Base-by-base conservation (phyloP, 495 filamentous ascomycete species). In the Xylaria curta region DNA sequence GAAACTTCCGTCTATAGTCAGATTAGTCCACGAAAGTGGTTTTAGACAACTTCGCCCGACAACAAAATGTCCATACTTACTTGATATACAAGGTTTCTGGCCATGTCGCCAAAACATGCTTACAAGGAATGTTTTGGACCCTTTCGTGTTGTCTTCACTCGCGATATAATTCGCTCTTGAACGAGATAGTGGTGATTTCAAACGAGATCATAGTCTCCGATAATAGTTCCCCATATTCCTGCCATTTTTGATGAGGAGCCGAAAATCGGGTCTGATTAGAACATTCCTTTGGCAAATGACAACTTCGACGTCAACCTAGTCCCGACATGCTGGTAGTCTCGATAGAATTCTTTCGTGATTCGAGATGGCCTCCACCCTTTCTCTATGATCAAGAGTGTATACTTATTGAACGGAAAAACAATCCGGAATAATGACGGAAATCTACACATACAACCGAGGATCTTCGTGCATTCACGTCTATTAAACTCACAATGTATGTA, bases 391-490 rank as follows among this genome's bases (percentile, higher is more conserved):
- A 9, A n/a, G 4, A n/a, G 19, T 15, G 19, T n/a, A 13, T n/a
- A 10, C 8, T 21, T 19, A 49, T 49, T 49, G 47, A 49, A 21
- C 6, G 24, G 26, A 2, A 54, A 54, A 54, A 54, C 26, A 24
- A 9, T 13, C 10, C 1, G 51, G 4, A 31, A 6, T 17, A 15
- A 31, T 17, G 1, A 31, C 24, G 13, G 15, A 1, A 4, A 56
- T 17, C 3, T 8, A 28, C 3, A 26, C 10, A 26, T 4, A 24
- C 13, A 13, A 26, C 10, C 2, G 9, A 26, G 4, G 21, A 13
- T 13, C 3, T 9, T 13, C 21, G 47, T 8, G 47, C 3, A n/a
- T 49, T 80, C 75, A 13, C 3, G 24, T 56, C 10, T 15, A 24
- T 15, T 15, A 17, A 56, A 26, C 26, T 56, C 2, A 26, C 3